Base-by-base conservation (phyloP, 306 rosid species). In the Lablab purpureus region DNA sequence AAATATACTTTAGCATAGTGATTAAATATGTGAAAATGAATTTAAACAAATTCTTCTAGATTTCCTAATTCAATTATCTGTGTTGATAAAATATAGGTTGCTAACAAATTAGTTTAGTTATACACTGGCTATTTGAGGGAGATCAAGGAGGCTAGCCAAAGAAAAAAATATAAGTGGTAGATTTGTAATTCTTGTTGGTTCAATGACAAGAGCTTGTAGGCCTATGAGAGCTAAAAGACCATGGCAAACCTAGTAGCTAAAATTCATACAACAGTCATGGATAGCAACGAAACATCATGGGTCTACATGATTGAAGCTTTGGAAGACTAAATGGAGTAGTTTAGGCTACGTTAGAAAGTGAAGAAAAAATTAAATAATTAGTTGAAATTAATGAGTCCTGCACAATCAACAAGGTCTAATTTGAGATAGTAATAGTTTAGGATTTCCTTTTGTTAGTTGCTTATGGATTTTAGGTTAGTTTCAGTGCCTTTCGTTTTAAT, bases 1-100 rank as follows among this genome's bases (percentile, higher is more conserved):
- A 43, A 73, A 78, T 66, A 67, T 73, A 80, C 37, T 78, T 89
- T 80, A 85, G 86, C 81, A 77, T 41, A 67, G 52, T 43, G 55
- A 66, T 54, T 34, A 67, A 80, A 75, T 71, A 62, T 23, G 75
- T 27, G 49, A 77, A 71, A 49, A 17, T 74, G 56, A 40, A 37
- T 19, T 62, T 70, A 58, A n/a, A 15, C 34, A 62, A 64, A 80
- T 41, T 37, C 75, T 32, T 79, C 43, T 17, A 74, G 54, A 50
- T 69, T 67, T 43, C 40, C 46, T 17, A 58, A 22, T 47, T 72
- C 56, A 41, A 47, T 28, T 36, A 50, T 58, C 51, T 52, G 14
- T 25, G 72, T 75, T 30, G 52, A 27, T 17, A 67, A 83, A 75
- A 49, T 40, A 51, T 62, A 49, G 15, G 73, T 36, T 64, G 55